Conservation (phyloP, 2,329 filamentous ascomycete species). For the Alternaria sp. region DNA sequence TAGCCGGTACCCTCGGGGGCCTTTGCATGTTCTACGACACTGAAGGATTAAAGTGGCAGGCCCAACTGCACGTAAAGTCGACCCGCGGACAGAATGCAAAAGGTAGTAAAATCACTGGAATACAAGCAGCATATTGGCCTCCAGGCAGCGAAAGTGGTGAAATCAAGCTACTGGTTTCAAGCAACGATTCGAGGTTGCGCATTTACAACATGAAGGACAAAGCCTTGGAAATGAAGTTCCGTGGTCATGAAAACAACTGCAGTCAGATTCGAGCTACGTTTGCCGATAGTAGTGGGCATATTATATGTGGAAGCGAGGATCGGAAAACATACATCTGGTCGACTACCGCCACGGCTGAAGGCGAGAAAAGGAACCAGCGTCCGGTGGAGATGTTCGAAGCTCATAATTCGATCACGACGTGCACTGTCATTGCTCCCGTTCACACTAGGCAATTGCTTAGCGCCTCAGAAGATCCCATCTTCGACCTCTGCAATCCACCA, state of each 20-base stretch:
- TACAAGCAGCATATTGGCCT: slow-evolving; percentile 74
- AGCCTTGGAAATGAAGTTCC: slow-evolving; percentile 85
- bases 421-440: slow-evolving; percentile 83
- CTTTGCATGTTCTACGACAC: slow-evolving; percentile 92
- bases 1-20: slow-evolving; percentile 86
- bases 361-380: slow-evolving; percentile 77
- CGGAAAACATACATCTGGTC: slow-evolving; percentile 91
- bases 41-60: slow-evolving; percentile 82
- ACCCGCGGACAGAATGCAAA: slow-evolving; percentile 92
- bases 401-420: slow-evolving; percentile 86
- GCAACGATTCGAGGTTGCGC: slow-evolving; percentile 91
- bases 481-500: slow-evolving; percentile 93
- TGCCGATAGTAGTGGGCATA: slow-evolving; percentile 83
- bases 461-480: slow-evolving; percentile 89
- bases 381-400: slow-evolving; percentile 91
- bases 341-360: slow-evolving; percentile 65
- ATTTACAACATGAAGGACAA: slow-evolving; percentile 90
- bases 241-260: slow-evolving; percentile 87
- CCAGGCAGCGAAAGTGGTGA: slow-evolving; percentile 67
- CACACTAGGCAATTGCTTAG: slow-evolving; percentile 80
- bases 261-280: slow-evolving; percentile 92
- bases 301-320: slow-evolving; percentile 94
- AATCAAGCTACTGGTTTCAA: slow-evolving; percentile 86
- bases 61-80: slow-evolving; percentile 92
- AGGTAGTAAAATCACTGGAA: slow-evolving; percentile 96